Percentiles rank a stretch among this genome's conserved stretches.
These are phyloP conservation scores for Scheffersomyces ergatensis DNA, from an alignment of 805 yeast genomes.

Conservation along the genomic window DNA sequence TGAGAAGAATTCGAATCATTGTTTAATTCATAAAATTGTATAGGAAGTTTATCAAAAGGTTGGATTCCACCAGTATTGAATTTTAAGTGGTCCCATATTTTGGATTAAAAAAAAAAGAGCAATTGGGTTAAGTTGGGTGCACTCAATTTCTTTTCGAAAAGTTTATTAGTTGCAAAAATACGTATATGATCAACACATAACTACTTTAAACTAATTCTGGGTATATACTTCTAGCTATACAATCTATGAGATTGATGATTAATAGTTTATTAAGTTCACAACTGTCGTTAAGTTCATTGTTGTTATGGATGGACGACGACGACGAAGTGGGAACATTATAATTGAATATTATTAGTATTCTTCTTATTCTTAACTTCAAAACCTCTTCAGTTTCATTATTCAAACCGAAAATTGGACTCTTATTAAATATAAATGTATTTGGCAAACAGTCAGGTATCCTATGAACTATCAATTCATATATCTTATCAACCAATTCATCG, in stretches of 20 bases:
- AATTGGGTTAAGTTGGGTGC: background rate
- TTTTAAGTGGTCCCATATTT: too few species aligned
- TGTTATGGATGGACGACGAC: too few species aligned
- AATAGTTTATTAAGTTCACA: conserved; percentile 20
- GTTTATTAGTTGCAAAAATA: background rate
- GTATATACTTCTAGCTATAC: conserved; percentile 16
- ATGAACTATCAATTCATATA: conserved; percentile 7
- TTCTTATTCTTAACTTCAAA: conserved; percentile 10
- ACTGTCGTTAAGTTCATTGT: conserved; percentile 2
- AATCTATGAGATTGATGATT: conserved; percentile 19
- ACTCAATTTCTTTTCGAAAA: background rate
- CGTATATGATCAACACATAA: background rate
- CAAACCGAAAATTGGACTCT: background rate
- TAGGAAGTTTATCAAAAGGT: too few species aligned
- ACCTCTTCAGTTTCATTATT: conserved; percentile 15
- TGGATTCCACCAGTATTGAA: too few species aligned
- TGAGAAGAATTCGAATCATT: too few species aligned
- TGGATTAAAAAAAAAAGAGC: too few species aligned
- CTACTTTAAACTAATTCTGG: conserved; percentile 16
- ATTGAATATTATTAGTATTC: conserved; percentile 15
- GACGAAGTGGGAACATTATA: conserved; percentile 1
- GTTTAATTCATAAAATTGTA: too few species aligned
- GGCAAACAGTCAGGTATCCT: background rate
- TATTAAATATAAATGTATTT: background rate
- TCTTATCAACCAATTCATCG: conserved; percentile 12